Evolutionary conservation across 2,329 filamentous ascomycete genomes (phyloP), one percentile per base, ranked within the genome.

Genomic region (Botrytis tulipae): DNA sequence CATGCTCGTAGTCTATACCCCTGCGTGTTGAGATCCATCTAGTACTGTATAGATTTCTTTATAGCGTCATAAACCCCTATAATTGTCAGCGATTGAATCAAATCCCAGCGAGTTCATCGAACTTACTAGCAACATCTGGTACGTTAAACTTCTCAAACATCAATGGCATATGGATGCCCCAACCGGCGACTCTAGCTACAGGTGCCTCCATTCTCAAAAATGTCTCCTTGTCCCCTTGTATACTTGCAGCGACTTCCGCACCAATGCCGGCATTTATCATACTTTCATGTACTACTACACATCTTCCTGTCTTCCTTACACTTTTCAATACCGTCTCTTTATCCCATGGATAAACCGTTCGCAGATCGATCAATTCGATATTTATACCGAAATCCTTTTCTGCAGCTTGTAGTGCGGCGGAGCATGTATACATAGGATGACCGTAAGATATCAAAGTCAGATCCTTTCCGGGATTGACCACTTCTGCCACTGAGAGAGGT

Each of bases 321-420:
- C 91, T 93, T 29, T 89, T 84, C 70, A 92, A 81, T 0, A 93
- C 84, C 0, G 89, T 90, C 76, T 87, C 84, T 70, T 90, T 85
- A 79, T 93, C 91, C 91, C 91, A 93, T 0, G 91, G 91, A 81
- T 92, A 93, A 48, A 93, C 87, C 0, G 91, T 92, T 69, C 91
- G 85, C 25, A 93, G 81, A 80, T 93, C 91, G 73, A 93, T 91
- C 73, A 93, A 82, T 81, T 93, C 91, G 18, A 92, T 85, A 57
- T 84, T 89, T 65, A 91, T 87, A 6, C 89, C 90, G 75, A 92
- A 85, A 63, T 90, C 89, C 78, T 89, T 90, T 80, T 93, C 91
- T 10, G 90, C 89, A 6, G 88, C 87, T 48, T 86, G 85, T 74
- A 93, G 91, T 1, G 91, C 91, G 8, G 87, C 84, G 22, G 86